Base-by-base conservation (phyloP, 2,329 filamentous ascomycete genomes). In the Beauveria medogensis region DNA sequence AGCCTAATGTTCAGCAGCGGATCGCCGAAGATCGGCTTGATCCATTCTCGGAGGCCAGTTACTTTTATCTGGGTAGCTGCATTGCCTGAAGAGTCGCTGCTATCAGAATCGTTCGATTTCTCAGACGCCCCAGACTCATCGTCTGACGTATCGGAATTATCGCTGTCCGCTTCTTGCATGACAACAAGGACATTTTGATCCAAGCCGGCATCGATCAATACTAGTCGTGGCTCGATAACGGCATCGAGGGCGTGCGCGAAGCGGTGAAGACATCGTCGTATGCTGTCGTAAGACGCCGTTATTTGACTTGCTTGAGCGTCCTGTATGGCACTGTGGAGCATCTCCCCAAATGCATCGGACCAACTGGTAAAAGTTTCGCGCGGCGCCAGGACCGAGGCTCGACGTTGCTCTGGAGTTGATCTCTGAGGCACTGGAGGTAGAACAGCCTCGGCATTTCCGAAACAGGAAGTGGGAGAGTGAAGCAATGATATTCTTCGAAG, bases 281-380 rank as follows among this genome's bases (percentile, higher is more conserved):
- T 78, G 5, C 75, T 70, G 26, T 78, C 74, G 65, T 87, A 88
- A 4, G 79, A 78, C n/a, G 87, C 72, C 26, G 79, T 77, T 3
- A 88, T 76, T 1, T 78, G 76, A 73, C 82, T 77, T 64, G 86
- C 84, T 68, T 88, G 84, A 0, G 78, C 82, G 64, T 87, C 85
- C 10, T 82, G 74, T 20, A 87, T 69, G 3, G 83, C 72, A 0
- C 76, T 75, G 64, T 87, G 84, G 9, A 87, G 68, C 59, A 87
- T 70, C 3, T 75, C 73, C 44, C 82, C 77, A 59, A 88, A 88
- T 0, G 83, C 82, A 37, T 77, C 73, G 1, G 77, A 77, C 85
- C 85, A 88, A 4, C 60, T 37, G 9, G 51, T 41, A 41, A 59
- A 62, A 3, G 48, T 55, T 46, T 48, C 55, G n/a, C 61, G 37